Base-by-base conservation (phyloP, 148 eudicot genomes). In the Fagopyrum esculentum region DNA sequence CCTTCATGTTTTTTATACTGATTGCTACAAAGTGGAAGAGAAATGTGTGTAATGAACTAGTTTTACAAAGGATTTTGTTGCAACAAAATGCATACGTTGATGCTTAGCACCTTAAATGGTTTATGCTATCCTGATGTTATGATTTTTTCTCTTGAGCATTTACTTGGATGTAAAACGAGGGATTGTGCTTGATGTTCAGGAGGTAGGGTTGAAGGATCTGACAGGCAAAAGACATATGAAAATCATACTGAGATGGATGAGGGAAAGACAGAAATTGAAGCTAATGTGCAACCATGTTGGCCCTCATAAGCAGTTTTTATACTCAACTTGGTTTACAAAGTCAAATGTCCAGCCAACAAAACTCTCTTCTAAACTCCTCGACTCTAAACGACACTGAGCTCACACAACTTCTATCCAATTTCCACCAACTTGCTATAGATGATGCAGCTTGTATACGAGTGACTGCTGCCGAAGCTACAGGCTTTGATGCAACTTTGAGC, bases 181-280 rank as follows among this genome's bases (percentile, higher is more conserved):
- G 15, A 43, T 26, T 29, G 5, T 61, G 68, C 30, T 29, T 61
- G 19, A 13, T 40, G 15, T 66, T 49, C 73, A 76, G 78, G 78
- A 76, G 49, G 78, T 76, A 17, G 78, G 78, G 7, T 69, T 76
- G 73, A 69, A 56, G 48, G 78, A 71, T 29, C 73, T 76, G 47
- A 66, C 73, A 0, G 70, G 78, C 73, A 76, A 76, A 52, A 49
- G 78, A 48, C 78, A 69, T 29, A 76, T 76, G 78, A 76, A 76
- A 45, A 16, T 76, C 45, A 69, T 76, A 30, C 73, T 76, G 61
- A 76, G 78, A 76, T 76, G 78, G 78, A 76, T 76, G 78, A 76
- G 61, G 43, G 78, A 76, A 73, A 66, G 78, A 56, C 78, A 76
- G 64, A 76, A 76, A 69, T n/a, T 76, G 15, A 76, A 61, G 69